A percentile compares a stretch with the other conserved stretches of the same genome.
Evolutionary conservation across 2,329 filamentous ascomycete genomes (phyloP).

Genomic region (Penicillium oxalicum): DNA sequence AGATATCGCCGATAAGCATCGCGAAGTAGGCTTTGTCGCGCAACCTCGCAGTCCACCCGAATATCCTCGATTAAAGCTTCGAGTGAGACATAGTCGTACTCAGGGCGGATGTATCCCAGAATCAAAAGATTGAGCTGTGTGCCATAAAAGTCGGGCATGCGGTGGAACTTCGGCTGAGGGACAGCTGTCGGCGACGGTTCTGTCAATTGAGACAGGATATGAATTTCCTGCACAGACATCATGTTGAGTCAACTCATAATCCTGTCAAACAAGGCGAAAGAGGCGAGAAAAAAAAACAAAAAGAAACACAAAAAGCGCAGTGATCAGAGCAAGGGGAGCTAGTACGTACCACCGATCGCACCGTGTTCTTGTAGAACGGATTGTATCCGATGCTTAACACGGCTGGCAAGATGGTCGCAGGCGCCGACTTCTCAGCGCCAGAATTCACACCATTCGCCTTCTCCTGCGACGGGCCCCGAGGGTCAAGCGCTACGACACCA

Average conservation of each 20-base stretch:
- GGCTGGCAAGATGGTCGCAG: conserved; percentile 63
- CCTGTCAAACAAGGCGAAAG: neutral
- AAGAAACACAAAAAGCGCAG: too few species aligned
- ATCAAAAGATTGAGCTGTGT: conserved; percentile 72
- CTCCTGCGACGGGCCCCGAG: conserved; percentile 26
- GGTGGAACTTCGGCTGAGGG: conserved; percentile 31
- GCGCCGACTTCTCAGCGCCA: conserved; percentile 8
- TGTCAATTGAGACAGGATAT: conserved; percentile 71
- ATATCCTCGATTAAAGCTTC: conserved; percentile 88
- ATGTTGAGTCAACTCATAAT: neutral
- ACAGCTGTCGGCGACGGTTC: conserved; percentile 31
- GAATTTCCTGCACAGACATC: conserved; percentile 57
- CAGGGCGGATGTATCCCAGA: conserved; percentile 80
- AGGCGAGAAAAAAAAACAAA: neutral
- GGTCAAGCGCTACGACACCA: conserved; percentile 73
- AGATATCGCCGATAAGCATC: conserved; percentile 50
- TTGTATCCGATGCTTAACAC: conserved; percentile 96
- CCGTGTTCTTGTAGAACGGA: conserved; percentile 90
- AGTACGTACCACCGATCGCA: conserved; percentile 61
- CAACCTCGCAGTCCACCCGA: conserved; percentile 77
- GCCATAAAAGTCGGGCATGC: conserved; percentile 72
- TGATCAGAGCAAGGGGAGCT: neutral
- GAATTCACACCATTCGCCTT: conserved; percentile 14
- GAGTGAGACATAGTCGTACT: conserved; percentile 78
- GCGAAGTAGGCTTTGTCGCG: conserved; percentile 64